These are phyloP conservation scores for Auricularia auricula-judae DNA, from an alignment of 768 basidiomycete species.

Conservation along the genomic window DNA sequence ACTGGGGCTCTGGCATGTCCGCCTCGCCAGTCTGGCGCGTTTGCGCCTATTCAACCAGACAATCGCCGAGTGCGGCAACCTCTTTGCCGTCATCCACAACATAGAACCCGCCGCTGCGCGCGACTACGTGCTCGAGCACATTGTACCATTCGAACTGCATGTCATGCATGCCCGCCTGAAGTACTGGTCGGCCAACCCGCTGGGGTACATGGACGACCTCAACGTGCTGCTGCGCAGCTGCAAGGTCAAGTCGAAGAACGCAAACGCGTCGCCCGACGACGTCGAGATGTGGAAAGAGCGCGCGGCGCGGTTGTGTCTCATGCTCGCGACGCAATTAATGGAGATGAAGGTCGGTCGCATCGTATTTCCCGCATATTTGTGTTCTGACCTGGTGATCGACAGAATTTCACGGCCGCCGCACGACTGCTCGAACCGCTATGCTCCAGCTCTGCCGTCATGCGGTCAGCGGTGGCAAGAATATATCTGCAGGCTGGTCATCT, in stretches of 20 bases:
- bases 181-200: conserved; percentile 74
- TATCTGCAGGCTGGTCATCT: conserved; percentile 68
- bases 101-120: conserved; percentile 44
- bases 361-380: background rate
- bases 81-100: conserved; percentile 58
- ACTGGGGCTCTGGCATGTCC: conserved; percentile 73
- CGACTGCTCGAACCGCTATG: conserved; percentile 60
- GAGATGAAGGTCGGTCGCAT: conserved; percentile 63
- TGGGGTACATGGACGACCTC: conserved; percentile 71
- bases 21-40: conserved; percentile 66
- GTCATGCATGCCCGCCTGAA: conserved; percentile 64
- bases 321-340: conserved; percentile 69
- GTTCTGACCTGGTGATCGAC: background rate
- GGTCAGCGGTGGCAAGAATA: conserved; percentile 60
- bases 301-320: conserved; percentile 60
- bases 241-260: conserved; percentile 27
- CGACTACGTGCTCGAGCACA: conserved; percentile 44
- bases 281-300: conserved; percentile 75
- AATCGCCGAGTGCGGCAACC: conserved; percentile 72
- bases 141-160: conserved; percentile 46
- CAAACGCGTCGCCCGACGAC: conserved; percentile 11
- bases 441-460: conserved; percentile 41
- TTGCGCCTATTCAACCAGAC: conserved; percentile 80
- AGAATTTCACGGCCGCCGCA: conserved; percentile 65
- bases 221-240: conserved; percentile 52